Evolutionary conservation across 1,284 basidiomycete species (phyloP).

Genomic region (Anthracocystis panici-leucophaei): DNA sequence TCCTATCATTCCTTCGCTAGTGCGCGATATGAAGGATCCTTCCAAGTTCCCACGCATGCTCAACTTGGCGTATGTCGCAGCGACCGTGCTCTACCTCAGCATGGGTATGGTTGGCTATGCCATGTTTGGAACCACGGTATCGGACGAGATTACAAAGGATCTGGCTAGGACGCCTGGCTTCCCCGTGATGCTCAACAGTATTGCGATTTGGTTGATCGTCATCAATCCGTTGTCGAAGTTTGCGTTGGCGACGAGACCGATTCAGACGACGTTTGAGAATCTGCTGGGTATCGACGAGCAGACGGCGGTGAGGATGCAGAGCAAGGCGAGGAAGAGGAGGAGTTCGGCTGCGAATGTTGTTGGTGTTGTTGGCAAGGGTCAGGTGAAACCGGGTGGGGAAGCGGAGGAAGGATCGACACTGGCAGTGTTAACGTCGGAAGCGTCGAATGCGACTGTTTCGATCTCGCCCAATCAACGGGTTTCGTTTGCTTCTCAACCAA

Average conservation of each 20-base stretch:
- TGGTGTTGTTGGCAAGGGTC: neutral
- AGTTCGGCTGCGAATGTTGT: constrained; percentile 10
- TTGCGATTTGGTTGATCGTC: constrained; percentile 90
- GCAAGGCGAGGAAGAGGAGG: constrained; percentile 10
- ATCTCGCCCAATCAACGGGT: constrained; percentile 38
- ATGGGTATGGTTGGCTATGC: constrained; percentile 88
- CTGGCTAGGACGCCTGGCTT: constrained; percentile 82
- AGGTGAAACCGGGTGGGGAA: neutral
- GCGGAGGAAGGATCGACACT: neutral
- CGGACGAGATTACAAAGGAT: constrained; percentile 88
- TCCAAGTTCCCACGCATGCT: constrained; percentile 84
- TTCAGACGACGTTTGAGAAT: constrained; percentile 64
- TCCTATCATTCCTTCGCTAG: constrained; percentile 89
- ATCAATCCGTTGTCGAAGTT: constrained; percentile 82
- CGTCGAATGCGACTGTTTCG: constrained; percentile 22
- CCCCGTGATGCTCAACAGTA: constrained; percentile 78
- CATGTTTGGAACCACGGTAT: constrained; percentile 73
- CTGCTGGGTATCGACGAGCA: constrained; percentile 59
- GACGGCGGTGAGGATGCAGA: constrained; percentile 24
- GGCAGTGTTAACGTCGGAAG: constrained; percentile 6
- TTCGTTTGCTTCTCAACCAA: constrained; percentile 24
- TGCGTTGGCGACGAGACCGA: constrained; percentile 83
- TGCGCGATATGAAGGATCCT: constrained; percentile 89
- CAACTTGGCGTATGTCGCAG: constrained; percentile 84
- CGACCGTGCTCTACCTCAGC: constrained; percentile 81